These are phyloP conservation scores for Fusarium coicis DNA, from an alignment of 2,329 filamentous ascomycete species.

Conservation along the genomic window DNA sequence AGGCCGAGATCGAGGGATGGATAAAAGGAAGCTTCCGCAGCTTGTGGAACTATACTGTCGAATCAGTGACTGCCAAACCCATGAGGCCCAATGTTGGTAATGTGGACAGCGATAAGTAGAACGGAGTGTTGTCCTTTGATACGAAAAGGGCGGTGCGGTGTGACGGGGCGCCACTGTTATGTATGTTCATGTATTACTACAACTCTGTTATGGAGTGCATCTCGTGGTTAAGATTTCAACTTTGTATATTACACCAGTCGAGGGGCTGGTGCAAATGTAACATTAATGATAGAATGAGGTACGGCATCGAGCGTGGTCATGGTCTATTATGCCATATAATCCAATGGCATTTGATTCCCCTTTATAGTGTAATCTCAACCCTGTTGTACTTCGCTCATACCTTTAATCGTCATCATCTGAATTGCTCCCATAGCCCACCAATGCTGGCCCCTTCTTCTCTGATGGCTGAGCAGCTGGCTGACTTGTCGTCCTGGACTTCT, in stretches of 20 bases:
- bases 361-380: slow-evolving; percentile 10
- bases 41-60: slow-evolving; percentile 62
- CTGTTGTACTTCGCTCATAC: neutral
- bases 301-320: slow-evolving; percentile 17
- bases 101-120: slow-evolving; percentile 50
- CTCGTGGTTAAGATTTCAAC: slow-evolving; percentile 15
- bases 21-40: slow-evolving; percentile 69
- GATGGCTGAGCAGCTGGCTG: slow-evolving; percentile 9
- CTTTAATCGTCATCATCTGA: slow-evolving; percentile 55
- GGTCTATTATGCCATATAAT: slow-evolving; percentile 28
- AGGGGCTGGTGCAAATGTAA: slow-evolving; percentile 12
- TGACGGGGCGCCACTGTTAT: neutral
- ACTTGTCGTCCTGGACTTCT: slow-evolving; percentile 1
- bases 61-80: slow-evolving; percentile 54
- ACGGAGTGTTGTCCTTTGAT: neutral
- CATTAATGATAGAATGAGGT: slow-evolving; percentile 36
- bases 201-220: slow-evolving; percentile 4
- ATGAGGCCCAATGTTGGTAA: slow-evolving; percentile 55
- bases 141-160: neutral
- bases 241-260: slow-evolving; percentile 41
- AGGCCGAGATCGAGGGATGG: slow-evolving; percentile 77
- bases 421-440: slow-evolving; percentile 63
- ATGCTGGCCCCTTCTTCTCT: slow-evolving; percentile 47
- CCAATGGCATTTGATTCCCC: slow-evolving; percentile 31
- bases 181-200: slow-evolving; percentile 40